Evolutionary conservation across 2,329 filamentous ascomycete species (phyloP).

Genomic region (Epichloe festucae): DNA sequence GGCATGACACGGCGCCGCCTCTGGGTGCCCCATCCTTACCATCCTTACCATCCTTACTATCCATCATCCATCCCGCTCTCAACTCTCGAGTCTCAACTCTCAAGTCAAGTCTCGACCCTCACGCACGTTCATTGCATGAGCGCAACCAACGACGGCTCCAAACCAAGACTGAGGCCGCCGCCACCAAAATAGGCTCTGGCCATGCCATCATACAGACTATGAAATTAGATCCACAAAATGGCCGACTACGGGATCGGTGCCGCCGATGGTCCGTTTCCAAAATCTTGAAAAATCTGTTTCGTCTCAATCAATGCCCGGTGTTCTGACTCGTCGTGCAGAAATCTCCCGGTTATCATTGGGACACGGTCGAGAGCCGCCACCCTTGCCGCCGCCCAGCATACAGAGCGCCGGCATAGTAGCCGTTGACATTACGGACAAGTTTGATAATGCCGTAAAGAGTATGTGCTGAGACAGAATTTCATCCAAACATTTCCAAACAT

Average conservation of each 20-base stretch:
- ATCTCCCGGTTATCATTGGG: slow-evolving; percentile 29
- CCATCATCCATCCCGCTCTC: slow-evolving; percentile 1
- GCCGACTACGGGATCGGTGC: slow-evolving; percentile 22
- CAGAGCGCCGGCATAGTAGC: slow-evolving; percentile 38
- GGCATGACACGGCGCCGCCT: neutral
- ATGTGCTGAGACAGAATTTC: slow-evolving; percentile 10
- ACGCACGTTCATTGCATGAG: neutral
- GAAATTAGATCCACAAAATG: slow-evolving; percentile 13
- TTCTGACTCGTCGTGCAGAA: slow-evolving; percentile 21
- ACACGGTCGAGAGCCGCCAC: slow-evolving; percentile 17
- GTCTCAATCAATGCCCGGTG: neutral
- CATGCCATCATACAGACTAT: slow-evolving; percentile 5
- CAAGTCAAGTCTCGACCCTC: neutral
- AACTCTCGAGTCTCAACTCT: neutral
- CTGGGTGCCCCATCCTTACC: slow-evolving; percentile 4
- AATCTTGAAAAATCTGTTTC: too few species aligned
- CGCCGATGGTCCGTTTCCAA: slow-evolving; percentile 20
- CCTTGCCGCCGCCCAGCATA: slow-evolving; percentile 27
- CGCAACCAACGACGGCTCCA: neutral
- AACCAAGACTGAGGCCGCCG: neutral
- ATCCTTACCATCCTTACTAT: neutral
- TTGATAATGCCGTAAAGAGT: slow-evolving; percentile 41
- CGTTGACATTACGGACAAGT: slow-evolving; percentile 45
- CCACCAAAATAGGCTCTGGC: neutral
- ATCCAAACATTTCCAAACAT: neutral